Evolutionary conservation across 345 rosid species (phyloP), one percentile per base, ranked within the genome.

Genomic region (Balakata baccata): DNA sequence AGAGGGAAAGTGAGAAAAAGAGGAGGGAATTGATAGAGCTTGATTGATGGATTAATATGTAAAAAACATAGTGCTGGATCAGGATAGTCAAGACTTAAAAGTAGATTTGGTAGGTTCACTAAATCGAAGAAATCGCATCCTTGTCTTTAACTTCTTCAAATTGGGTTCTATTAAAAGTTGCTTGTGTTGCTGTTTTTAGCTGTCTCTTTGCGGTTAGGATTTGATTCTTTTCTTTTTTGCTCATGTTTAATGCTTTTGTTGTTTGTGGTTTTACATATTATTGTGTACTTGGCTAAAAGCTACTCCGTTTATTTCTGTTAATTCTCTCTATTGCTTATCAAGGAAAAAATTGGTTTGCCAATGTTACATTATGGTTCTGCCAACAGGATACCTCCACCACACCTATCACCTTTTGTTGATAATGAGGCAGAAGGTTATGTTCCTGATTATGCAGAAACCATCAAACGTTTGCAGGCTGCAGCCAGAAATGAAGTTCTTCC

Each of bases 361-460:
- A 51, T 34, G 6, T 60, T 23, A 58, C 14, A 22, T 54, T 46
- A 43, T 45, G 74, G 52, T 54, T 70, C 25, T 56, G 59, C 45
- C 16, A 66, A 74, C 80, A 95, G 98, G 76, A 83, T 85, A 71
- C 96, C 93, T 64, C 98, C 98, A 6, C 98, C 99, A 1, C 99
- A 91, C 75, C 79, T 92, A 70, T 89, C 97, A 10, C 96, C 99
- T 43, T 92, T 92, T 84, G 92, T 95, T 58, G 89, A 92, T 82
- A 85, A 92, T 47, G 97, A 91, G 80, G 90, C 85, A 52, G 99
- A 90, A 80, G 98, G 98, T 51, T 95, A 92, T 70, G 82, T 85
- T 62, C 99, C 99, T 68, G 98, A 95, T 25, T 92, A 91, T 79
- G 99, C 96, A 14, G 94, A 88, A 81, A 87, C 90, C 58, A 88